Conservation (phyloP, 768 basidiomycete genomes). For the Exidia glandulosa region DNA sequence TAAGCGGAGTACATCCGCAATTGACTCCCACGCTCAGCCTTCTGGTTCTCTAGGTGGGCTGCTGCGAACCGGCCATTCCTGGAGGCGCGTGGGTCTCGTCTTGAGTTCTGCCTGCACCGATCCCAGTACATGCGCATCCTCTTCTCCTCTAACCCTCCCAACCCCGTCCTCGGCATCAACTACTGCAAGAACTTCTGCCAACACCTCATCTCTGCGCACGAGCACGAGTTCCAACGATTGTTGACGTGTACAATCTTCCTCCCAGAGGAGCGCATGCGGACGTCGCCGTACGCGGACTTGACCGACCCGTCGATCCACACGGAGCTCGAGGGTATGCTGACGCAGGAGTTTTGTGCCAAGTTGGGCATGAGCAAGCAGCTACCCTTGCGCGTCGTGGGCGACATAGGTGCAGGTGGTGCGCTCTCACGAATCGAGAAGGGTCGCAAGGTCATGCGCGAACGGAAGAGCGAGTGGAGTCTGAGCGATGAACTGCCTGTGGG, state of each 20-base stretch:
- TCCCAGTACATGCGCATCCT: conserved; percentile 81
- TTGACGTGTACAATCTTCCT: conserved; percentile 61
- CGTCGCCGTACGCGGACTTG: conserved; percentile 67
- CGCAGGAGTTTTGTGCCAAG: conserved; percentile 79
- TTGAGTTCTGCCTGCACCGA: conserved; percentile 85
- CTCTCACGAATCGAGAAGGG: conserved; percentile 90
- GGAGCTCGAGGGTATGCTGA: conserved; percentile 74
- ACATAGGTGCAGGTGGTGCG: conserved; percentile 88
- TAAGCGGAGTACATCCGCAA: conserved; percentile 27
- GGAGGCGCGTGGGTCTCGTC: conserved; percentile 55
- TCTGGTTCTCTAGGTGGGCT: conserved; percentile 57
- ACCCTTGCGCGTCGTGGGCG: conserved; percentile 79
- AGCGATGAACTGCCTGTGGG: conserved; percentile 78
- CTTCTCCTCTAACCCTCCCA: conserved; percentile 46
- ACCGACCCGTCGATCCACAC: conserved; percentile 60
- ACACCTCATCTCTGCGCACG: conserved; percentile 54
- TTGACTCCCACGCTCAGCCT: background rate
- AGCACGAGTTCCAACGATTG: conserved; percentile 55
- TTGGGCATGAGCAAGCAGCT: conserved; percentile 84
- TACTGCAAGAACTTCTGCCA: conserved; percentile 61
- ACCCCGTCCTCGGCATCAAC: conserved; percentile 47
- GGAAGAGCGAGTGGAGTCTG: conserved; percentile 87
- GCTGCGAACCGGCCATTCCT: conserved; percentile 55
- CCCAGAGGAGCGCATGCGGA: conserved; percentile 51
- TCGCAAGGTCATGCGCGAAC: conserved; percentile 82